Conservation (phyloP, 805 yeast genomes). For the Wickerhamiella dianesei region DNA sequence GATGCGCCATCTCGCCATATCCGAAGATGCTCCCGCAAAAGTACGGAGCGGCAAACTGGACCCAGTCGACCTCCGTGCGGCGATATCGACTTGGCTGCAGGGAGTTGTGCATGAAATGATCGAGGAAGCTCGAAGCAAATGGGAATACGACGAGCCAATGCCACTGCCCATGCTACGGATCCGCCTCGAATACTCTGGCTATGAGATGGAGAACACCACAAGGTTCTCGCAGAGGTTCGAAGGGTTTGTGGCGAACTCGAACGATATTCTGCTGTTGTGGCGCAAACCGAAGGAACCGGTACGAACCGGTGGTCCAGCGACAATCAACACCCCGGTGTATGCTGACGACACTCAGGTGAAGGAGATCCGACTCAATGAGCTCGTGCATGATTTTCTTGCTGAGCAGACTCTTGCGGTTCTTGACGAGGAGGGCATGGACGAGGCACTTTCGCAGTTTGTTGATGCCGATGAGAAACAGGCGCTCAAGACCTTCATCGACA, state of each 20-base stretch:
- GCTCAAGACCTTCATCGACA: conserved; percentile 28
- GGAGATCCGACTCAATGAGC: conserved; percentile 41
- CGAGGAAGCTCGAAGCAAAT: conserved; percentile 39
- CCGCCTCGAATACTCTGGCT: conserved; percentile 79
- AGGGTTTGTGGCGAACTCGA: conserved; percentile 81
- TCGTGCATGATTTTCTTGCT: conserved; percentile 49
- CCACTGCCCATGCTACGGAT: conserved; percentile 75
- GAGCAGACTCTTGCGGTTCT: conserved; percentile 53
- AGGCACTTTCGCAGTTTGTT: conserved; percentile 58
- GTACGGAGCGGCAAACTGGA: conserved; percentile 29
- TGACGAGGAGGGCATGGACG: conserved; percentile 62
- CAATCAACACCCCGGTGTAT: neutral
- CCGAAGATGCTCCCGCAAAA: conserved; percentile 19
- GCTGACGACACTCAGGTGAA: conserved; percentile 20
- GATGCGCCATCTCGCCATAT: conserved; percentile 49
- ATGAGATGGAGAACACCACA: conserved; percentile 80
- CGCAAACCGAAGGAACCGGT: conserved; percentile 26
- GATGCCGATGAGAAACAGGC: conserved; percentile 73
- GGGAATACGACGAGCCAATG: conserved; percentile 30
- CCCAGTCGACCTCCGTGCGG: conserved; percentile 31
- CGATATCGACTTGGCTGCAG: conserved; percentile 46
- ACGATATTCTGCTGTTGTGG: conserved; percentile 65
- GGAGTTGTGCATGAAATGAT: conserved; percentile 58
- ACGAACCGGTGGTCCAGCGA: neutral
- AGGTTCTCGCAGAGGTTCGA: conserved; percentile 83